These are phyloP conservation scores for Kregervanrija delftensis DNA, from an alignment of 805 yeast genomes.

Conservation along the genomic window DNA sequence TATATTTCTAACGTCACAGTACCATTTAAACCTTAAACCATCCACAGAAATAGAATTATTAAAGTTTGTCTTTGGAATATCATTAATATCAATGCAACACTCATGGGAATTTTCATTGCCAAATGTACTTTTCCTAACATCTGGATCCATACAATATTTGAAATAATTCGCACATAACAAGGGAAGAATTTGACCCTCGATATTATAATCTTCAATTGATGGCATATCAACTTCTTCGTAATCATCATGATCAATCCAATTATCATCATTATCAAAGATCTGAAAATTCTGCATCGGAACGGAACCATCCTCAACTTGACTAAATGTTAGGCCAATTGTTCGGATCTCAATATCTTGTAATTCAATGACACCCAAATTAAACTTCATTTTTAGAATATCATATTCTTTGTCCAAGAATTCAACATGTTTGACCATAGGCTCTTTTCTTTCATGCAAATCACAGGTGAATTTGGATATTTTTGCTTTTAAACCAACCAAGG, in stretches of 20 bases:
- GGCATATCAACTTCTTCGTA: conserved; percentile 50
- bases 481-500: conserved; percentile 62
- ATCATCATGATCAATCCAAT: conserved; percentile 61
- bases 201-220: conserved; percentile 28
- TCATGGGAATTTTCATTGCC: conserved; percentile 52
- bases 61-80: conserved; percentile 27
- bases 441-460: conserved; percentile 58
- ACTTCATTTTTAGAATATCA: conserved; percentile 50
- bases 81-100: conserved; percentile 46
- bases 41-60: conserved; percentile 70
- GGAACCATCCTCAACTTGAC: conserved; percentile 2
- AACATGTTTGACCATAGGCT: conserved; percentile 39
- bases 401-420: conserved; percentile 41
- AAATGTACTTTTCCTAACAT: conserved; percentile 29
- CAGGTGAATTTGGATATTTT: conserved; percentile 45
- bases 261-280: conserved; percentile 45
- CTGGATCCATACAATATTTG: conserved; percentile 55
- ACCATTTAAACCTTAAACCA: conserved; percentile 73
- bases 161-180: conserved; percentile 63
- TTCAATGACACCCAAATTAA: conserved; percentile 54
- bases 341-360: conserved; percentile 54
- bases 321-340: conserved; percentile 41
- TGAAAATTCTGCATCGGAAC: conserved; percentile 12
- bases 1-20: conserved; percentile 57
- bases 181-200: conserved; percentile 48